phyloP scores from a whole-genome alignment of 371 early-diverging fungal genomes.

The Ecytonucleospora hepatopenaei region DNA sequence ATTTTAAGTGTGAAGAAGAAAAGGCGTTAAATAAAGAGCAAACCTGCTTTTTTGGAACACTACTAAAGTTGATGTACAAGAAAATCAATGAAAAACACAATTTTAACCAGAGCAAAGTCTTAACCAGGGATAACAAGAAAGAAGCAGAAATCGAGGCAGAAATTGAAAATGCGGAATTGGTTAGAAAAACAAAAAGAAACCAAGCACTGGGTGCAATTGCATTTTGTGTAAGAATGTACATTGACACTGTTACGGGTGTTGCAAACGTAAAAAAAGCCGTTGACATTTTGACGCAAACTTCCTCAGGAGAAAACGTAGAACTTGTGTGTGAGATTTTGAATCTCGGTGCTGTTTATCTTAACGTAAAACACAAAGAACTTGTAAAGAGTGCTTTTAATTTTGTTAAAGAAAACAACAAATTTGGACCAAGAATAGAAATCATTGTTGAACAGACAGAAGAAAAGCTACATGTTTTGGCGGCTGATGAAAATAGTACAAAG shows the following conservation, averaged over 20 bases:
- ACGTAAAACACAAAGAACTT: conserved; percentile 11
- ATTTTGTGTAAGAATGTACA: conserved; percentile 28
- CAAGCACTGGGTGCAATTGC: conserved; percentile 33
- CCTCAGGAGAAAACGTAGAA: conserved; percentile 32
- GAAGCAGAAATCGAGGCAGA: conserved; percentile 23
- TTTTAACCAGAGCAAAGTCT: conserved; percentile 10
- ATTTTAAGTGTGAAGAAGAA: conserved; percentile 37
- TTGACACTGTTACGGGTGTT: conserved; percentile 19
- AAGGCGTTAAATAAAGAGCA: conserved; percentile 11
- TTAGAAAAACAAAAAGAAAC: conserved; percentile 19
- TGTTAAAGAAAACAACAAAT: conserved; percentile 14
- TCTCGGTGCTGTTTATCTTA: conserved; percentile 18
- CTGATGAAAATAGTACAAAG: conserved; percentile 3
- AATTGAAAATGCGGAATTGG: conserved; percentile 32
- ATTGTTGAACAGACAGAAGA: conserved; percentile 22
- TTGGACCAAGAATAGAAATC: conserved; percentile 31
- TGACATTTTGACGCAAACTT: conserved; percentile 10
- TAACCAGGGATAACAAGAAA: background rate
- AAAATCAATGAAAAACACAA: conserved; percentile 22
- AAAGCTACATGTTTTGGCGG: conserved; percentile 4
- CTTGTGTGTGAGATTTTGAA: conserved; percentile 28
- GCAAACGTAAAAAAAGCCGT: conserved; percentile 11
- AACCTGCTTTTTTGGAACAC: conserved; percentile 46
- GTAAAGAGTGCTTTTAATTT: conserved; percentile 12
- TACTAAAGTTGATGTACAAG: conserved; percentile 16